Evolutionary conservation across 768 basidiomycete species (phyloP), one percentile per base, ranked within the genome.

Genomic region (Hortiboletus campestris): DNA sequence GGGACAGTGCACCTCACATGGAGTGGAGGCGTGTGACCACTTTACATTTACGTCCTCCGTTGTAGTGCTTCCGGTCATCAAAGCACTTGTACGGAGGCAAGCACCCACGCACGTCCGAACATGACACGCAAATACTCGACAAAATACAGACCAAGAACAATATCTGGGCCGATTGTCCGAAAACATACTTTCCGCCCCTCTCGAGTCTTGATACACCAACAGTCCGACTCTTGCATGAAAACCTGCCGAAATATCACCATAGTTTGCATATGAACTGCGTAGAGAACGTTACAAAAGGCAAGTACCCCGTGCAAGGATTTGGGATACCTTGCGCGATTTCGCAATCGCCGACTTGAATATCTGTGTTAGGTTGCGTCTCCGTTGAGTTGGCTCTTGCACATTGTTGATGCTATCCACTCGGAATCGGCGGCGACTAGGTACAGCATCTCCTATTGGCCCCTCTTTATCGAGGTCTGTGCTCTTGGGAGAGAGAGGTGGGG

Each of bases 271-370:
- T 56, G 55, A 69, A 52, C 67, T 67, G 56, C 22, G n/a, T 12
- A 49, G 25, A 58, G 42, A 45, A 41, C 25, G 64, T 67, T 47
- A 69, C 51, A 50, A 61, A 47, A 67, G 55, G 62, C 56, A 56
- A 62, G 57, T 57, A 34, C 56, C 11, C 19, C 41, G 13, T 53
- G 50, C 38, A 62, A 45, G 36, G 46, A 44, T n/a, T 25, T 6
- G 20, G 48, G 5, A 48, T 67, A 67, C 66, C 67, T 65, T 57
- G 59, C 62, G 56, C 35, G 64, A 62, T 47, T 55, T 69, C 34
- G 57, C 53, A 22, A 69, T 38, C 38, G 51, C 63, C 25, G 41
- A 46, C 51, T 63, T 67, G 49, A 67, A 53, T 20, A 53, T 50
- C 38, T 60, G 57, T 6, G 55, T 56, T 56, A 69, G 46, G 20